Evolutionary conservation across 352 stramenopile genomes (phyloP).

Genomic region (Phytophthora meadii): DNA sequence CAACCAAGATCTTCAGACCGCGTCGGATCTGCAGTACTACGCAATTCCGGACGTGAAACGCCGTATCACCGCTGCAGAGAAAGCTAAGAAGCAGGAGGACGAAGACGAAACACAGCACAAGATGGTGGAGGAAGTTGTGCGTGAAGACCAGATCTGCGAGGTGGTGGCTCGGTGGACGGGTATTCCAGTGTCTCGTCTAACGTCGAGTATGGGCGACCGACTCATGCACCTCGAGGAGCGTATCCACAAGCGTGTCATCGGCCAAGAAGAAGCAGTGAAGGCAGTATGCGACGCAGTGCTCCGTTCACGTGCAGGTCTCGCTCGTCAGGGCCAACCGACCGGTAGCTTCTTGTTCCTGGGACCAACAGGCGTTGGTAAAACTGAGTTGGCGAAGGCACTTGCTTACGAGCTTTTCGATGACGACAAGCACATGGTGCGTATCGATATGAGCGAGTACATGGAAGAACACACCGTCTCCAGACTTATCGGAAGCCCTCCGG

Average conservation of each 20-base stretch:
- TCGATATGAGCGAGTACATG: conserved; percentile 99
- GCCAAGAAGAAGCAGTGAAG: conserved; percentile 93
- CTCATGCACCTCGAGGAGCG: conserved; percentile 85
- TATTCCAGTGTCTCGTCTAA: conserved; percentile 89
- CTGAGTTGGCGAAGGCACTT: conserved; percentile 94
- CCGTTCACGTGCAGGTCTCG: conserved; percentile 92
- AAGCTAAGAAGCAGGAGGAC: conserved; percentile 69
- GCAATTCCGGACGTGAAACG: conserved; percentile 94
- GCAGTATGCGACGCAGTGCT: conserved; percentile 93
- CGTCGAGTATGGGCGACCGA: conserved; percentile 76
- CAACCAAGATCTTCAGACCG: conserved; percentile 94
- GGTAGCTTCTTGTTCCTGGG: conserved; percentile 97
- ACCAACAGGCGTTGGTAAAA: conserved; percentile 96
- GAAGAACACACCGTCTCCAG: conserved; percentile 94
- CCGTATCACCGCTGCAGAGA: conserved; percentile 83
- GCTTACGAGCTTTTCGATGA: conserved; percentile 96
- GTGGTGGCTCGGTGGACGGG: conserved; percentile 92
- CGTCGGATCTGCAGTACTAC: conserved; percentile 97
- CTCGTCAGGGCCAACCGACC: conserved; percentile 87
- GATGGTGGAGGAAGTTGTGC: conserved; percentile 89
- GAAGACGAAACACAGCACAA: conserved; percentile 64
- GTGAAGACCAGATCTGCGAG: conserved; percentile 89
- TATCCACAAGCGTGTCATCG: conserved; percentile 93
- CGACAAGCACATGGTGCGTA: conserved; percentile 95
- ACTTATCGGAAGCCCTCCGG: conserved; percentile 95